A percentile compares a stretch with the other conserved stretches of the same genome.
Conservation (phyloP, 805 yeast genomes). For the Schizosaccharomyces pombe region DNA sequence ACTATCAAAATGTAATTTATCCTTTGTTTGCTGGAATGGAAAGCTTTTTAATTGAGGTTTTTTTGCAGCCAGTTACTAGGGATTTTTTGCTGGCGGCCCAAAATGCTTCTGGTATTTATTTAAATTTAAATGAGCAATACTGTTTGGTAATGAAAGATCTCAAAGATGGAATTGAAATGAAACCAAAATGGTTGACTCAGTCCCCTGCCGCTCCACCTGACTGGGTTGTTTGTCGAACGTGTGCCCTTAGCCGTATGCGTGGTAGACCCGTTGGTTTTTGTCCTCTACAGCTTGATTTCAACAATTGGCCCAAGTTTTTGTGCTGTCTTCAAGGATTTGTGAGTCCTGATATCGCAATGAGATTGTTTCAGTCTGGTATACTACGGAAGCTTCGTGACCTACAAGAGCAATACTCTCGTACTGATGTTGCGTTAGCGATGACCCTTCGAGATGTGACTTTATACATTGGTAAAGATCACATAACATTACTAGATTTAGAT, state of each 20-base stretch:
- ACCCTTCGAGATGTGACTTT: neutral
- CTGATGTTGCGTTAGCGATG: neutral
- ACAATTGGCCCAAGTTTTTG: neutral
- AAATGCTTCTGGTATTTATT: neutral
- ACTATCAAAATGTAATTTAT: neutral
- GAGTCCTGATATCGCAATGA: neutral
- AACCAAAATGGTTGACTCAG: slow-evolving; percentile 1
- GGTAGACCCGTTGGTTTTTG: neutral
- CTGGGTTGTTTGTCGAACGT: slow-evolving; percentile 3
- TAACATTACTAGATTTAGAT: neutral
- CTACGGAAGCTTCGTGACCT: neutral
- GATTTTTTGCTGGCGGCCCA: neutral
- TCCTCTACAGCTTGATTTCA: neutral
- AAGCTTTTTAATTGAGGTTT: neutral
- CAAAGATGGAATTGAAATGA: slow-evolving; percentile 1
- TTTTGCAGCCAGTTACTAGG: neutral
- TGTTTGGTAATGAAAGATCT: neutral
- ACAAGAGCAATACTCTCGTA: neutral
- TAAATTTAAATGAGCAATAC: neutral
- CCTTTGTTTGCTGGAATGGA: neutral
- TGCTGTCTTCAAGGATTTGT: neutral
- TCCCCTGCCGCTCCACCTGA: neutral
- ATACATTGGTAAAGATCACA: neutral
- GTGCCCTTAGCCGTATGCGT: slow-evolving; percentile 1
- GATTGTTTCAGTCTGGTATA: neutral